These are phyloP conservation scores for Anthostomella pinea DNA, from an alignment of 2,329 filamentous ascomycete genomes.

Conservation along the genomic window DNA sequence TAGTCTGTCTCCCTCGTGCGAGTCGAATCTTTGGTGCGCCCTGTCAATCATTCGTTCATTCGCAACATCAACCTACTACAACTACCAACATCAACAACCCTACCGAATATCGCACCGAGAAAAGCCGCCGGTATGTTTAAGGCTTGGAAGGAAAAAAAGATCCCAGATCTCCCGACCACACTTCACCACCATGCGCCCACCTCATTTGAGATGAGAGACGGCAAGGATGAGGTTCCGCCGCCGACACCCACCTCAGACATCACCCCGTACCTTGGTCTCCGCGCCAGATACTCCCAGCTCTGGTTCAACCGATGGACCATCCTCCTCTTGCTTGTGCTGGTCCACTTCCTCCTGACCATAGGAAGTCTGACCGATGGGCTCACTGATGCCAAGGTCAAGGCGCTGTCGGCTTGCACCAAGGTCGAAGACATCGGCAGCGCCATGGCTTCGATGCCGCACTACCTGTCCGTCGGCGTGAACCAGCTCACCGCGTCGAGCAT, in stretches of 20 bases:
- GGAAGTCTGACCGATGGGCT: constrained; percentile 71
- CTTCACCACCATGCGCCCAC: constrained; percentile 26
- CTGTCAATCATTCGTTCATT: too few species aligned
- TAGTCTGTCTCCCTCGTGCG: too few species aligned
- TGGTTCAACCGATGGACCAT: constrained; percentile 99
- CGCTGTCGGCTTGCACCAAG: constrained; percentile 82
- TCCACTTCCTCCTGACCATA: constrained; percentile 75
- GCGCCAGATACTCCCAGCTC: constrained; percentile 85
- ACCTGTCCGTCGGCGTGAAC: constrained; percentile 86
- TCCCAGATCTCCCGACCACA: too few species aligned
- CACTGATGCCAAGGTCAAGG: constrained; percentile 72
- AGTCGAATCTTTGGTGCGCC: too few species aligned
- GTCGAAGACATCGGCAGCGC: constrained; percentile 91
- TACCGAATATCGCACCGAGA: too few species aligned
- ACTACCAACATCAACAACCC: too few species aligned
- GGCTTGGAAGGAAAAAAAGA: too few species aligned
- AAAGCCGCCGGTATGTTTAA: too few species aligned
- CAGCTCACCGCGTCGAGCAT: constrained; percentile 76
- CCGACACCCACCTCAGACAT: constrained; percentile 57
- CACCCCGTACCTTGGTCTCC: constrained; percentile 89
- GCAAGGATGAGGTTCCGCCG: constrained; percentile 5
- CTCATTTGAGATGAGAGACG: constrained; percentile 30
- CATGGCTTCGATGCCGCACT: constrained; percentile 98
- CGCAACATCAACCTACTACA: too few species aligned
- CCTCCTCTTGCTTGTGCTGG: constrained; percentile 79